Evolutionary conservation across 106 monocot species (phyloP).

Genomic region (Dendrobium huoshanense): DNA sequence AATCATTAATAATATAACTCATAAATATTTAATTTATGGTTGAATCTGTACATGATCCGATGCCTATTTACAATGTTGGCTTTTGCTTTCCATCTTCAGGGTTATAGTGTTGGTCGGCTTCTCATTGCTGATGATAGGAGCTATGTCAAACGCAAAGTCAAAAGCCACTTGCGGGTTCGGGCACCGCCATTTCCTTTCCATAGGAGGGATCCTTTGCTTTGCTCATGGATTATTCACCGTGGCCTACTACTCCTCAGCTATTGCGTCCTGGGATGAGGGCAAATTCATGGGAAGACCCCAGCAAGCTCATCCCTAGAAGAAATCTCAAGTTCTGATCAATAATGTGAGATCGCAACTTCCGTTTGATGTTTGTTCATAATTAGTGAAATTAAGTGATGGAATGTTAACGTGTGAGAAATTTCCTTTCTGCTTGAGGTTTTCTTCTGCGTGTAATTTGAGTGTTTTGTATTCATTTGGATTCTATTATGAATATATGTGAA

Average conservation of each 20-base stretch:
- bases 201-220: constrained; percentile 70
- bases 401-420: too few species aligned
- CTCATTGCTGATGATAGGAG: constrained; percentile 51
- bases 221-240: constrained; percentile 41
- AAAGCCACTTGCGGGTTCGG: constrained; percentile 36
- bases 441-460: too few species aligned
- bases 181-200: constrained; percentile 37
- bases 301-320: constrained; percentile 3
- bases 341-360: not conserved
- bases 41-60: too few species aligned
- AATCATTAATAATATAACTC: too few species aligned
- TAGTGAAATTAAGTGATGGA: too few species aligned
- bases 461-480: too few species aligned
- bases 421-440: too few species aligned
- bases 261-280: constrained; percentile 20
- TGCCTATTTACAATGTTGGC: too few species aligned
- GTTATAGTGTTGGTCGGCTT: constrained; percentile 34
- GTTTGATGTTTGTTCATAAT: too few species aligned
- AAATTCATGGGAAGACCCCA: not conserved
- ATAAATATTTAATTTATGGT: too few species aligned
- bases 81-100: constrained; percentile 25
- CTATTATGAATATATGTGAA: too few species aligned
- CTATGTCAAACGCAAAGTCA: constrained; percentile 43
- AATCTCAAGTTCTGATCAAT: not conserved
- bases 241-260: constrained; percentile 54